These are phyloP conservation scores for Capronia americana DNA, from an alignment of 2,329 filamentous ascomycete species.

Conservation along the genomic window DNA sequence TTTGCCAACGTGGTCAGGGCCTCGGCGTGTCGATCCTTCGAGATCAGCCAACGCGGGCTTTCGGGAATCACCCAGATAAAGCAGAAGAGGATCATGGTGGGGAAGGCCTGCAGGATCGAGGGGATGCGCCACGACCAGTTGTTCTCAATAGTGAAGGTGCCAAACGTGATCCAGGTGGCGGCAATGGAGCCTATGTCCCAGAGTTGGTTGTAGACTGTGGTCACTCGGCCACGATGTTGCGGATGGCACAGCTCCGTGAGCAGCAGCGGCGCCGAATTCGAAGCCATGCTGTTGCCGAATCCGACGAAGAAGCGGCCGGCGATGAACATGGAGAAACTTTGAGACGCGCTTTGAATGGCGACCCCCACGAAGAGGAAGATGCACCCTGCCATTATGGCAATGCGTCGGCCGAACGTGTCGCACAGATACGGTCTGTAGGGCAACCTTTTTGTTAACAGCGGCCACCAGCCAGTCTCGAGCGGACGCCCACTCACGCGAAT, in stretches of 20 bases:
- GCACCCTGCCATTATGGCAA: slow-evolving; percentile 31
- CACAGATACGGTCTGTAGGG: slow-evolving; percentile 9
- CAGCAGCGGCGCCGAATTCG: slow-evolving; percentile 42
- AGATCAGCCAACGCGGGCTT: slow-evolving; percentile 66
- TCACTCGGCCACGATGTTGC: slow-evolving; percentile 56
- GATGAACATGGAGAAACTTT: slow-evolving; percentile 57
- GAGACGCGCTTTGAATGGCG: slow-evolving; percentile 36
- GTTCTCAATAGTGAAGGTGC: slow-evolving; percentile 52
- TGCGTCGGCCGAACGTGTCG: slow-evolving; percentile 21
- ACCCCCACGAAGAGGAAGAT: slow-evolving; percentile 39
- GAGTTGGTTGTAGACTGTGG: slow-evolving; percentile 60
- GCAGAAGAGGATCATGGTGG: slow-evolving; percentile 61
- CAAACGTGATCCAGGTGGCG: slow-evolving; percentile 56
- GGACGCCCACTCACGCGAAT: slow-evolving; percentile 16
- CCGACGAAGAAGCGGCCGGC: slow-evolving; percentile 68
- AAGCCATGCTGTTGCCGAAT: slow-evolving; percentile 57
- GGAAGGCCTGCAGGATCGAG: slow-evolving; percentile 69
- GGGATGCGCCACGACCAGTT: slow-evolving; percentile 67
- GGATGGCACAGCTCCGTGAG: slow-evolving; percentile 56
- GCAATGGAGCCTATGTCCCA: slow-evolving; percentile 61
- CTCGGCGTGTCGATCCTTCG: slow-evolving; percentile 41
- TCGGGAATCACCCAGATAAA: slow-evolving; percentile 70
- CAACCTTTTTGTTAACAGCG: not conserved
- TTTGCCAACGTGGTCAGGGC: slow-evolving; percentile 44
- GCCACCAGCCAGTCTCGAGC: not conserved